phyloP scores from a whole-genome alignment of 495 filamentous ascomycete species.

The Pseudevernia furfuracea region DNA sequence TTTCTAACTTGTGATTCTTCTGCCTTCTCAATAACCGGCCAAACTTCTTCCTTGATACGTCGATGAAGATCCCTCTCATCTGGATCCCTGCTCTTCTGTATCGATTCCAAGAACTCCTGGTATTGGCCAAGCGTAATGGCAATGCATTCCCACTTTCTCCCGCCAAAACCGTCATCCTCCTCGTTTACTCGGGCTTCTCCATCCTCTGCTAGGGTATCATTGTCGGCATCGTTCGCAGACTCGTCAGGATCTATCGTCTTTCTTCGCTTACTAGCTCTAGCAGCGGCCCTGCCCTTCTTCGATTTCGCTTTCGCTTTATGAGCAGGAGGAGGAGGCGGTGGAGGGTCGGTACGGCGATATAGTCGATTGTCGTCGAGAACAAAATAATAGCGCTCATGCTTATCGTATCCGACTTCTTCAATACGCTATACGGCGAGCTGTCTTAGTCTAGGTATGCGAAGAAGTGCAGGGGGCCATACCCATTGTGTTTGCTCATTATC shows the following conservation, averaged over 20 bases:
- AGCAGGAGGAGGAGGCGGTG: slow-evolving; percentile 47
- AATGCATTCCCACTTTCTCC: slow-evolving; percentile 84
- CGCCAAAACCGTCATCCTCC: slow-evolving; percentile 53
- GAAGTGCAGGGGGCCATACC: slow-evolving; percentile 46
- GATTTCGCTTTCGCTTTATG: slow-evolving; percentile 67
- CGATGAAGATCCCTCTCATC: slow-evolving; percentile 73
- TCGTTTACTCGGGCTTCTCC: slow-evolving; percentile 32
- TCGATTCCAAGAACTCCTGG: slow-evolving; percentile 57
- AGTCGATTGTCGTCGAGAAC: slow-evolving; percentile 90
- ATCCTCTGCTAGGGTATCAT: slow-evolving; percentile 33
- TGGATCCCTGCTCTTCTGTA: slow-evolving; percentile 65
- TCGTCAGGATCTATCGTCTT: slow-evolving; percentile 52
- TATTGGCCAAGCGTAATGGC: slow-evolving; percentile 74
- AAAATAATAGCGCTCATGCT: slow-evolving; percentile 74
- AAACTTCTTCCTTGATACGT: slow-evolving; percentile 61
- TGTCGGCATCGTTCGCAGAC: slow-evolving; percentile 45
- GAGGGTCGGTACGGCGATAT: slow-evolving; percentile 71
- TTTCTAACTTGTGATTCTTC: slow-evolving; percentile 69
- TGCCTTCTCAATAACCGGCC: slow-evolving; percentile 75
- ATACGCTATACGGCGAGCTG: slow-evolving; percentile 56
- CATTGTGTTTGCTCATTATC: slow-evolving; percentile 75
- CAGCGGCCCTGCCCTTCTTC: slow-evolving; percentile 61
- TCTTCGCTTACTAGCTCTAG: slow-evolving; percentile 64
- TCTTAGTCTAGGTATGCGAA: neutral
- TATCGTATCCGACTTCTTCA: slow-evolving; percentile 84